Evolutionary conservation across 768 basidiomycete species (phyloP).

Genomic region (Boletus sp.): DNA sequence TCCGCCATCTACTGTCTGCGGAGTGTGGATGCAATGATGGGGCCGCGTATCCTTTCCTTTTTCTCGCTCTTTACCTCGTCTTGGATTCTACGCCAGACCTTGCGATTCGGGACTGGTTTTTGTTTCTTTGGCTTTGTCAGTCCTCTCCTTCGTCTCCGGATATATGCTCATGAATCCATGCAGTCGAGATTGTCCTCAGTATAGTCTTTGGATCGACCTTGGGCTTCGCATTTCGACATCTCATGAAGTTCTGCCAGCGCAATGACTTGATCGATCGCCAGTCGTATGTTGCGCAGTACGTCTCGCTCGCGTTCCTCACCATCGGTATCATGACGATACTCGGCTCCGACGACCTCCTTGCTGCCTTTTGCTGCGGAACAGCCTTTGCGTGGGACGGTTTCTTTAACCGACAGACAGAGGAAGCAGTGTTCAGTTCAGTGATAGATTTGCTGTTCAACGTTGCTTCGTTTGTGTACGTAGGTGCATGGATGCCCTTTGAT

Average conservation of each 20-base stretch:
- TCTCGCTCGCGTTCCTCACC: constrained; percentile 78
- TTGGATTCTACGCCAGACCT: constrained; percentile 56
- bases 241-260: constrained; percentile 91
- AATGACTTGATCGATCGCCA: constrained; percentile 88
- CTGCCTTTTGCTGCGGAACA: constrained; percentile 91
- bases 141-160: constrained; percentile 14
- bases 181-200: constrained; percentile 79
- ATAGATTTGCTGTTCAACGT: constrained; percentile 96
- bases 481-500: constrained; percentile 95
- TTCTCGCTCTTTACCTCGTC: constrained; percentile 82
- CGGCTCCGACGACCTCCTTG: constrained; percentile 90
- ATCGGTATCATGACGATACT: constrained; percentile 82
- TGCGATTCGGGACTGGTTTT: constrained; percentile 85
- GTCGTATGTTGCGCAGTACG: constrained; percentile 91
- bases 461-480: constrained; percentile 92
- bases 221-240: constrained; percentile 76
- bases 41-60: constrained; percentile 93
- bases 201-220: constrained; percentile 69
- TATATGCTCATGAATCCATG: constrained; percentile 4
- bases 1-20: constrained; percentile 59
- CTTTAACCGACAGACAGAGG: constrained; percentile 91
- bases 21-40: constrained; percentile 97
- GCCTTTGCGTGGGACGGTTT: constrained; percentile 98
- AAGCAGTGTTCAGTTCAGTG: constrained; percentile 92
- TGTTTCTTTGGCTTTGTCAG: constrained; percentile 83